phyloP scores from a whole-genome alignment of 805 yeast genomes.

The Kazachstania taianensis region DNA sequence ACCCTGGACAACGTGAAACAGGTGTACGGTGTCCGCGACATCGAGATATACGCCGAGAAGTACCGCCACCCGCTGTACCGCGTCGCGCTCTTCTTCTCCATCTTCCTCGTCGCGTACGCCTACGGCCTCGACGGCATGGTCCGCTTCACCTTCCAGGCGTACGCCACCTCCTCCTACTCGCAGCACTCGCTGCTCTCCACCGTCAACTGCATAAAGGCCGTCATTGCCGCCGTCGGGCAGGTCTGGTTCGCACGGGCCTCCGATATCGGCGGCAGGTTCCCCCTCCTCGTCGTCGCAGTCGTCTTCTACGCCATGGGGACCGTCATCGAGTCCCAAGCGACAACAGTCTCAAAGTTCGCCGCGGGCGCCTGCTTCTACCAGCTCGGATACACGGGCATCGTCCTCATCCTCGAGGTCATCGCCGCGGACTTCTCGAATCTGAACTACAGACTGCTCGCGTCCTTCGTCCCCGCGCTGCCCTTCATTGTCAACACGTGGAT shows the following conservation, averaged over 20 bases:
- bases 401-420: constrained; percentile 43
- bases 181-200: constrained; percentile 43
- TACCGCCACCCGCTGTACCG: constrained; percentile 51
- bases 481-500: constrained; percentile 67
- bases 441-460: constrained; percentile 52
- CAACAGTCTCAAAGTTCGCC: constrained; percentile 39
- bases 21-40: constrained; percentile 46
- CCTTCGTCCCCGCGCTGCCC: constrained; percentile 56
- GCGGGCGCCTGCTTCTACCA: constrained; percentile 42
- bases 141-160: constrained; percentile 35
- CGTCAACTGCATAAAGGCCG: constrained; percentile 43
- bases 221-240: constrained; percentile 51
- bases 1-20: constrained; percentile 1
- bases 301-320: constrained; percentile 46
- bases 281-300: constrained; percentile 35
- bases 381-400: constrained; percentile 50
- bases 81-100: constrained; percentile 35
- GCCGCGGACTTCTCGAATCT: constrained; percentile 53
- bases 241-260: constrained; percentile 46
- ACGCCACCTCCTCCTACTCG: constrained; percentile 43
- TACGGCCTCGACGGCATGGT: constrained; percentile 48
- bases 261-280: constrained; percentile 47
- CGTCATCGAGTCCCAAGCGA: constrained; percentile 44
- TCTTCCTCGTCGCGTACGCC: constrained; percentile 47
- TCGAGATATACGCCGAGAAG: constrained; percentile 45